Conservation (phyloP, 805 yeast species). For the Kluyveromyces aestuarii region DNA sequence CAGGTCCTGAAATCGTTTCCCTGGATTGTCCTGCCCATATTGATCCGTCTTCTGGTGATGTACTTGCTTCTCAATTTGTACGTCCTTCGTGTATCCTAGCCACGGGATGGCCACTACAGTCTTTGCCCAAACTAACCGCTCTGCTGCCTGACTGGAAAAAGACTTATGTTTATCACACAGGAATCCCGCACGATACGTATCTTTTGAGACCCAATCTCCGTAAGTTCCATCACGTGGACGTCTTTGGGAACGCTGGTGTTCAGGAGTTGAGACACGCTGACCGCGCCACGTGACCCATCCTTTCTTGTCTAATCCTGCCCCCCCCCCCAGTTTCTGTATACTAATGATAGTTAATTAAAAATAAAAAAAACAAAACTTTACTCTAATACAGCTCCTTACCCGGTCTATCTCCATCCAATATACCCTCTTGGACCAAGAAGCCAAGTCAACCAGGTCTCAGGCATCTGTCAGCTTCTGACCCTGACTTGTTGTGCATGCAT, state of each 20-base stretch:
- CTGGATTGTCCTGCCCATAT: conserved; percentile 3
- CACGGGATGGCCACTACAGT: conserved; percentile 3
- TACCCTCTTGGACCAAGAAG: too few species aligned
- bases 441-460: too few species aligned
- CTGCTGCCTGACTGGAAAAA: conserved; percentile 2
- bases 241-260: background rate
- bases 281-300: background rate
- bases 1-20: background rate
- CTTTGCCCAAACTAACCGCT: conserved; percentile 2
- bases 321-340: too few species aligned
- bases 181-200: conserved; percentile 1
- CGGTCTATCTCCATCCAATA: too few species aligned
- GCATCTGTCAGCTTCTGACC: too few species aligned
- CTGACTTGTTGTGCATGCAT: too few species aligned
- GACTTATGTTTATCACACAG: conserved; percentile 1
- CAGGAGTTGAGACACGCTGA: background rate
- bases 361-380: too few species aligned
- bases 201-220: conserved; percentile 1
- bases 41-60: conserved; percentile 3
- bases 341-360: too few species aligned
- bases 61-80: background rate
- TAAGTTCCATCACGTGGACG: conserved; percentile 1
- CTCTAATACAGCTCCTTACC: too few species aligned
- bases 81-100: conserved; percentile 1
- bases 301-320: too few species aligned